Conservation (phyloP, 352 stramenopile species). For the Globisporangium uncinulatum region DNA sequence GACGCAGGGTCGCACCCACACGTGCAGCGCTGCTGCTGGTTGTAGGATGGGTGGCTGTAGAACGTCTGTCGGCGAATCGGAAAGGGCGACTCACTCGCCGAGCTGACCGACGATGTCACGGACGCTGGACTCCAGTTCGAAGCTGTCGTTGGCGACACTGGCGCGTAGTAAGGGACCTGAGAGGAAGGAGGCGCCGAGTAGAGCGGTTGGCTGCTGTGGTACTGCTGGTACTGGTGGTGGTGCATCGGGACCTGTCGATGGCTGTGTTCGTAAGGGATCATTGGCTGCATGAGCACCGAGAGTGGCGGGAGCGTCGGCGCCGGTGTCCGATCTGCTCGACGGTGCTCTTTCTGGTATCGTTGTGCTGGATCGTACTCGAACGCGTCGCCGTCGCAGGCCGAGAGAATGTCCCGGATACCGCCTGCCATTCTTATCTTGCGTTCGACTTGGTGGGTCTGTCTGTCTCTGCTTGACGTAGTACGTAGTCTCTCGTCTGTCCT, state of each 20-base stretch:
- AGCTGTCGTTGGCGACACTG: constrained; percentile 2
- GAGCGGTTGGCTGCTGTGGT: neutral
- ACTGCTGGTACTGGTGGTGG: neutral
- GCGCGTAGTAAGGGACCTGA: constrained; percentile 4
- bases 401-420: constrained; percentile 13
- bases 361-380: constrained; percentile 12
- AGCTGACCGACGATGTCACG: constrained; percentile 7
- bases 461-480: neutral
- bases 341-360: constrained; percentile 6
- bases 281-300: constrained; percentile 14
- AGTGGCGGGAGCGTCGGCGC: constrained; percentile 6
- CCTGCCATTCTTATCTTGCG: neutral
- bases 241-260: neutral
- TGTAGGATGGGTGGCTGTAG: too few relatives aligned
- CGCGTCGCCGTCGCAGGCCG: constrained; percentile 6
- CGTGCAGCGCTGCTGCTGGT: constrained; percentile 3
- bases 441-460: neutral
- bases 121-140: constrained; percentile 7
- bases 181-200: neutral
- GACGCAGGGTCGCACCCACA: constrained; percentile 11
- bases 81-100: constrained; percentile 2
- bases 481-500: neutral
- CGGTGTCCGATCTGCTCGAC: neutral
- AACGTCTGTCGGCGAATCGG: constrained; percentile 12
- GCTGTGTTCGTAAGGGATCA: neutral